Percentiles rank a stretch among this genome's conserved stretches.
These are phyloP conservation scores for Flammula alnicola DNA, from an alignment of 1,284 basidiomycete genomes.

Conservation along the genomic window DNA sequence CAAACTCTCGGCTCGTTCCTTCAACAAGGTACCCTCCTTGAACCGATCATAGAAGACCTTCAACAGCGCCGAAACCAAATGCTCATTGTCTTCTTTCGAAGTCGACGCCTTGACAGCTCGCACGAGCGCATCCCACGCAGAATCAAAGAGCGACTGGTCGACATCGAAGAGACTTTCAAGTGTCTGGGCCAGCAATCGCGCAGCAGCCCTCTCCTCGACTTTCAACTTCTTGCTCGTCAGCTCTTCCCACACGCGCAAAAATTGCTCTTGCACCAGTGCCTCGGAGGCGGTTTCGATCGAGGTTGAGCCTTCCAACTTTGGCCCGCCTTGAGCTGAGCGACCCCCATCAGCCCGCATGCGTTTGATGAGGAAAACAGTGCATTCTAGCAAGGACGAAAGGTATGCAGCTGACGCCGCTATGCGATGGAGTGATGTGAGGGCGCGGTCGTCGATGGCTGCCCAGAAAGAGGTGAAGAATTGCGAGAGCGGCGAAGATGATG, in stretches of 20 bases:
- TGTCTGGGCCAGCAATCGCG: constrained; percentile 48
- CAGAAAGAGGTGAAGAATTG: constrained; percentile 79
- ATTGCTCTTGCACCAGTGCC: constrained; percentile 49
- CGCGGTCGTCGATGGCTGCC: constrained; percentile 72
- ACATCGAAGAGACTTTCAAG: constrained; percentile 46
- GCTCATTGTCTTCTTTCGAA: constrained; percentile 27
- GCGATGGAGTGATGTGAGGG: constrained; percentile 59
- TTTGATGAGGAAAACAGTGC: constrained; percentile 59
- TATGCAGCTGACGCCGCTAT: constrained; percentile 61
- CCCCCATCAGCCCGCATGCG: constrained; percentile 36
- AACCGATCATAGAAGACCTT: constrained; percentile 44
- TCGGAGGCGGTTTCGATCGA: not conserved
- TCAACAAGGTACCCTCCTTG: constrained; percentile 26
- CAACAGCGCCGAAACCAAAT: constrained; percentile 47
- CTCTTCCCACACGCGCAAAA: constrained; percentile 54
- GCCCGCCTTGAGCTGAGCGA: constrained; percentile 4
- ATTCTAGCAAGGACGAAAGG: constrained; percentile 73
- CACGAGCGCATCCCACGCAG: constrained; percentile 49
- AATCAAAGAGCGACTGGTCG: constrained; percentile 47
- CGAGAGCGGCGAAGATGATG: constrained; percentile 32
- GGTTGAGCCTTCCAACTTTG: not conserved
- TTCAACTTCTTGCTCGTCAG: constrained; percentile 47
- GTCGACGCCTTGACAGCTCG: constrained; percentile 27
- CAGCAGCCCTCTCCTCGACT: constrained; percentile 49
- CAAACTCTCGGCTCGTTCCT: constrained; percentile 11